Evolutionary conservation across 805 yeast species (phyloP), one percentile per base, ranked within the genome.

Genomic region (Cyberlindnera xylosilytica): DNA sequence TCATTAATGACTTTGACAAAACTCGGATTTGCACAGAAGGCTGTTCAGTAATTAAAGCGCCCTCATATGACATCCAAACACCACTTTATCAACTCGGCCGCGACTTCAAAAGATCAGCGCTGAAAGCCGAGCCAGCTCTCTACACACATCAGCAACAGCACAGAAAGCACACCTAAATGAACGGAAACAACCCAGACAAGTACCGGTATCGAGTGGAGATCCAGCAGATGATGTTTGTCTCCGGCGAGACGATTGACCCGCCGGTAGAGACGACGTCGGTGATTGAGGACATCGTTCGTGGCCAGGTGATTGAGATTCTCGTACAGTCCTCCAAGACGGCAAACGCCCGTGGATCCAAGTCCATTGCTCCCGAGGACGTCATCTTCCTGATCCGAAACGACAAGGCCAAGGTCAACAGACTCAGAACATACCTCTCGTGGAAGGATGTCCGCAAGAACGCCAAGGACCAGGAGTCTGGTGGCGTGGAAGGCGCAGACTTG

Each of bases 181-280:
- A 56, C 43, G 60, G 62, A 36, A 44, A 44, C 28, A 50, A 39
- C 24, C 42, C 54, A 2, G 60, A 56, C 13, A 79, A 79, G 60
- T 81, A 86, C 67, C 81, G 83, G 58, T 93, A 91, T 63, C 72
- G 95, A 44, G 78, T 86, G 29, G 99, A 93, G 68, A 93, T 93
- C 56, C 99, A 93, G 64, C 93, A 87, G 69, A 93, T 93, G 99
- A 93, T 93, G 99, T 93, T 93, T 70, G 99, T 93, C 42, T 76
- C 84, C 42, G 99, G 99, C 3, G 98, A 93, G 61, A 79, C 93
- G 1, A 87, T 86, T 52, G 99, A 93, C 56, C 95, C 98, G 2
- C 96, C 97, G 0, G 75, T 83, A 13, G 95, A 87, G 50, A 87
- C 97, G 0, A 86, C 97, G 0, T 80, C 91, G n/a, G 66, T 93